Evolutionary conservation across 305 asterid genomes (phyloP).

Genomic region (Withania somnifera): DNA sequence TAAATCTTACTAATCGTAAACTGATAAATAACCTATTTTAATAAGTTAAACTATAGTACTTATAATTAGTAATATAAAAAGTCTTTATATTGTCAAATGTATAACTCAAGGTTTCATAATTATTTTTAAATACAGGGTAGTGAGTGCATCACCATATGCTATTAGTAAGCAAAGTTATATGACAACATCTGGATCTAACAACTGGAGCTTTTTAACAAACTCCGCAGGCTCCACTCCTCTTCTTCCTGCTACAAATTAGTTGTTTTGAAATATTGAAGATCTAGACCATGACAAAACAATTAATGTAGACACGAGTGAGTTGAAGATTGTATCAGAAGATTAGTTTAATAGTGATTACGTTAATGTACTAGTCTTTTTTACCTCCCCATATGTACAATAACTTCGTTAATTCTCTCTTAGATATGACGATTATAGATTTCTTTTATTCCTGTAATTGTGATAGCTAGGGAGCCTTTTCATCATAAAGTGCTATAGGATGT

Average conservation of each 20-base stretch:
- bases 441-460: neutral
- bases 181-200: slow-evolving; percentile 8
- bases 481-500: neutral
- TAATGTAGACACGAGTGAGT: neutral
- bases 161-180: slow-evolving; percentile 11
- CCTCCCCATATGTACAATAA: neutral
- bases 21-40: no score
- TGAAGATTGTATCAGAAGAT: neutral
- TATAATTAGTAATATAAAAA: no score
- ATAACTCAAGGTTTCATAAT: neutral
- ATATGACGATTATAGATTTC: neutral
- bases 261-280: neutral
- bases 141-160: slow-evolving; percentile 26
- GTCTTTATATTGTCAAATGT: no score
- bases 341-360: neutral
- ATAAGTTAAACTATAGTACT: no score
- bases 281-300: neutral
- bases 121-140: slow-evolving; percentile 22
- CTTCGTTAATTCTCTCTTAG: neutral
- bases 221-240: slow-evolving; percentile 20
- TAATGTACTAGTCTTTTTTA: neutral
- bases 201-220: slow-evolving; percentile 14
- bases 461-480: neutral
- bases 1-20: no score
- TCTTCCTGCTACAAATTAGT: slow-evolving; percentile 22